These are phyloP conservation scores for Leucogyrophana mollusca DNA, from an alignment of 768 basidiomycete genomes.

Conservation along the genomic window DNA sequence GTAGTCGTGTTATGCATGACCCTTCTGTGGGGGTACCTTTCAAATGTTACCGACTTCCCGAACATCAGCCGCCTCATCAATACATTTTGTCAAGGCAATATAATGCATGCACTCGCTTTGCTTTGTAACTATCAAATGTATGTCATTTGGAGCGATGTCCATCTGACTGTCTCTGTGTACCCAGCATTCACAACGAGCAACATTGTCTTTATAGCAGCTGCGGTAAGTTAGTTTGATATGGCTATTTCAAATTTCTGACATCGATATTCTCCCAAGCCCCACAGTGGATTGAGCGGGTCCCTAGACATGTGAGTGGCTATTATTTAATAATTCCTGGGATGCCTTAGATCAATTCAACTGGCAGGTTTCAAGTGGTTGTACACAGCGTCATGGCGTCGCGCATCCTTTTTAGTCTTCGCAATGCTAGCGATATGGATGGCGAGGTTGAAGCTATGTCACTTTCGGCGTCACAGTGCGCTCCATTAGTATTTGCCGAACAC, in stretches of 20 bases:
- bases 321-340: neutral
- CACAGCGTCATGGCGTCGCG: constrained; percentile 13
- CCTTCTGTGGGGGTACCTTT: neutral
- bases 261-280: constrained; percentile 1
- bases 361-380: constrained; percentile 11
- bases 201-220: constrained; percentile 8
- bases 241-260: neutral
- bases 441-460: too few relatives aligned
- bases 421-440: neutral
- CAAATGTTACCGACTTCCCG: neutral
- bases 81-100: constrained; percentile 6
- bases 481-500: too few relatives aligned
- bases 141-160: neutral
- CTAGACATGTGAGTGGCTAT: constrained; percentile 7
- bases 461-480: too few relatives aligned
- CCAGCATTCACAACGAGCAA: constrained; percentile 6
- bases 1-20: constrained; percentile 6
- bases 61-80: neutral
- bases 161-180: neutral
- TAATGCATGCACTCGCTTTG: constrained; percentile 9
- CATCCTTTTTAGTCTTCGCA: constrained; percentile 10
- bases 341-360: neutral
- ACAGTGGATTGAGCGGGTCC: constrained; percentile 8
- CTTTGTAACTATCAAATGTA: constrained; percentile 1
- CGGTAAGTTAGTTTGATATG: constrained; percentile 1